Base-by-base conservation (phyloP, 441 rosid genomes). In the Croton setiger region DNA sequence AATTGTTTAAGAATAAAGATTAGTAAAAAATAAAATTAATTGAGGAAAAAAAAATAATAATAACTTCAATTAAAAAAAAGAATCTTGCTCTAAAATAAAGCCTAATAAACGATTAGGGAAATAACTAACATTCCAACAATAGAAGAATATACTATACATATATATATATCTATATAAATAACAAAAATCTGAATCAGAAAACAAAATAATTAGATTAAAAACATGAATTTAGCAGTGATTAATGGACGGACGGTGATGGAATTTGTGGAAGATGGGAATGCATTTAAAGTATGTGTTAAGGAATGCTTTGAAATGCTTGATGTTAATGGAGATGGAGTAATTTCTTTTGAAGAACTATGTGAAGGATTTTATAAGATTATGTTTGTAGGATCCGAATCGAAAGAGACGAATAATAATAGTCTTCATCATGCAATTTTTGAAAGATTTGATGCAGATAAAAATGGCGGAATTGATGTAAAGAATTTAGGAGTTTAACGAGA, bases 391-490 rank as follows among this genome's bases (percentile, higher is more conserved):
- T 39, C 23, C 5, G 73, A 60, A 8, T 13, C 72, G 0, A 11
- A 6, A 9, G n/a, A 76, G 0, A 21, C 52, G 48, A 71, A 58
- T 4, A 8, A 60, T 0, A 54, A 67, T 0, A 35, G 12, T 20
- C 67, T 61, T 15, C 52, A 62, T 4, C 2, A 63, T 2, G 53
- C 60, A 20, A 65, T 75, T 20, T 79, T 81, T 2, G 66, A 81
- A 11, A 79, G 65, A 63, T 78, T 76, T n/a, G 84, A 74, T 15
- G 69, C 68, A 60, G 73, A 80, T 67, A 43, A 54, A 43, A 43
- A 43, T 43, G 47, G 80, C 8, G 64, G 18, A 4, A 72, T 83
- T 3, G 77, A 71, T 63, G 21, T 18, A 20, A 47, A 0, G 80
- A 61, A 63, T 82, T 86, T 23, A 33, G 20, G 55, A 20, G 39